Conservation (phyloP, 2,329 filamentous ascomycete genomes). For the Thelonectria rubi region DNA sequence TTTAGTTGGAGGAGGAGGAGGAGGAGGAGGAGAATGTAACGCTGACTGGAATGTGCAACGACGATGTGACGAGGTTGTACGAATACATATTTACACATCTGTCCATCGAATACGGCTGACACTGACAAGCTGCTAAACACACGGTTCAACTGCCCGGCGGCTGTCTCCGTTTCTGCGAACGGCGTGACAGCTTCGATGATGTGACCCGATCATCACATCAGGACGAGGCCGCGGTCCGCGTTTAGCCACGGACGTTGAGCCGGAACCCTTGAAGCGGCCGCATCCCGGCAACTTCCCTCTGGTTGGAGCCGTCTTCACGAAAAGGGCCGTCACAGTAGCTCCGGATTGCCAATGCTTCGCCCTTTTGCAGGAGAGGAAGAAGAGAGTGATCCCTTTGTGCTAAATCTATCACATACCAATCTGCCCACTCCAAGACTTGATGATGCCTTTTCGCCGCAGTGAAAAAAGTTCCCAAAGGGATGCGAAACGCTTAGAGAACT, state of each 20-base stretch:
- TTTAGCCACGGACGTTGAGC: neutral
- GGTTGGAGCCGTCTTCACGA: neutral
- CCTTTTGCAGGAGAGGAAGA: too few relatives aligned
- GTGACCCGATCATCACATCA: neutral
- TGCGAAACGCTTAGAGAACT: neutral
- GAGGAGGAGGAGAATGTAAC: neutral
- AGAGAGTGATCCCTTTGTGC: too few relatives aligned
- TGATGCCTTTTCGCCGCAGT: too few relatives aligned
- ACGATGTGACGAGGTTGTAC: too few relatives aligned
- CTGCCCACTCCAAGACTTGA: too few relatives aligned
- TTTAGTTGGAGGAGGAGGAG: neutral
- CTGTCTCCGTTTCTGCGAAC: neutral
- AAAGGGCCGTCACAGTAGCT: neutral
- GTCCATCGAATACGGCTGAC: too few relatives aligned
- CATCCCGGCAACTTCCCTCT: neutral
- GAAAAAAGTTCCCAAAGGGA: neutral
- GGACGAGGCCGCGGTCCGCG: neutral
- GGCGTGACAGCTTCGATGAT: neutral
- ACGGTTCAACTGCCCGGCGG: too few relatives aligned
- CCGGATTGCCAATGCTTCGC: neutral
- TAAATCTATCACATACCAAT: too few relatives aligned
- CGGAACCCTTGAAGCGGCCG: neutral
- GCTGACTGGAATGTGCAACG: too few relatives aligned
- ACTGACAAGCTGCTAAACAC: too few relatives aligned
- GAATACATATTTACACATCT: too few relatives aligned